A percentile compares a stretch with the other conserved stretches of the same genome.
Conservation (phyloP, 495 filamentous ascomycete species). For the Jackrogersella multiformis region DNA sequence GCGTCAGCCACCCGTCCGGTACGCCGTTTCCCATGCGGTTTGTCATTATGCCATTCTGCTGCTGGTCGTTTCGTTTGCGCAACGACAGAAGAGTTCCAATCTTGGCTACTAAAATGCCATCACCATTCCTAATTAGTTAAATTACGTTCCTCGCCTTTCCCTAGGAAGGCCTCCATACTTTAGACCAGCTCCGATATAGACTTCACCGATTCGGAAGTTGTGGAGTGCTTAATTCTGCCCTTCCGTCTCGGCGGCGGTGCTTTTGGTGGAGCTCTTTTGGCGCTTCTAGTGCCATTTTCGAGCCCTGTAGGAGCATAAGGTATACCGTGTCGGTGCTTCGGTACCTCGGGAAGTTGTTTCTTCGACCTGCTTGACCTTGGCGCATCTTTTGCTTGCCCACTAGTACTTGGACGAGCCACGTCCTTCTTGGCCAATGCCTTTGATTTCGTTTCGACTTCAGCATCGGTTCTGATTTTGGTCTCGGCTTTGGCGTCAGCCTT, state of each 20-base stretch:
- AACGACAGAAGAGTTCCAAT: conserved; percentile 5
- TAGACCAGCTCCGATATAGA: conserved; percentile 37
- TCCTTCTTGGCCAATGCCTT: conserved; percentile 6
- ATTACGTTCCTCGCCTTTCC: conserved; percentile 17
- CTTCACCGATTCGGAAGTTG: conserved; percentile 31
- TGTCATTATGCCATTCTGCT: conserved; percentile 28
- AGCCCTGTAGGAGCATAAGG: conserved; percentile 49
- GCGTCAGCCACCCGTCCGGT: conserved; percentile 19
- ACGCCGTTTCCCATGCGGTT: conserved; percentile 21
- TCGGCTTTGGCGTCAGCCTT: conserved; percentile 53
- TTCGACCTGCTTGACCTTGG: conserved; percentile 48
- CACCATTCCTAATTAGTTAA: conserved; percentile 12
- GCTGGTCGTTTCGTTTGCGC: not conserved
- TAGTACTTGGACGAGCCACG: conserved; percentile 1
- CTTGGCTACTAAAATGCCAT: conserved; percentile 9
- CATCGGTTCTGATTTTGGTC: not conserved
- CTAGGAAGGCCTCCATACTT: not conserved
- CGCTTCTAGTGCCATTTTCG: conserved; percentile 39
- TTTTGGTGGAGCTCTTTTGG: conserved; percentile 64
- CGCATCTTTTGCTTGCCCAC: conserved; percentile 17
- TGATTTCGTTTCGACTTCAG: conserved; percentile 27
- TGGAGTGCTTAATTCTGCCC: conserved; percentile 52
- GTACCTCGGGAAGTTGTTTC: conserved; percentile 57
- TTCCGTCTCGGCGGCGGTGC: conserved; percentile 61
- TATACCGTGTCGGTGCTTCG: conserved; percentile 57